phyloP scores from a whole-genome alignment of 108 stramenopile genomes.

The Cyclotella kingstonii region DNA sequence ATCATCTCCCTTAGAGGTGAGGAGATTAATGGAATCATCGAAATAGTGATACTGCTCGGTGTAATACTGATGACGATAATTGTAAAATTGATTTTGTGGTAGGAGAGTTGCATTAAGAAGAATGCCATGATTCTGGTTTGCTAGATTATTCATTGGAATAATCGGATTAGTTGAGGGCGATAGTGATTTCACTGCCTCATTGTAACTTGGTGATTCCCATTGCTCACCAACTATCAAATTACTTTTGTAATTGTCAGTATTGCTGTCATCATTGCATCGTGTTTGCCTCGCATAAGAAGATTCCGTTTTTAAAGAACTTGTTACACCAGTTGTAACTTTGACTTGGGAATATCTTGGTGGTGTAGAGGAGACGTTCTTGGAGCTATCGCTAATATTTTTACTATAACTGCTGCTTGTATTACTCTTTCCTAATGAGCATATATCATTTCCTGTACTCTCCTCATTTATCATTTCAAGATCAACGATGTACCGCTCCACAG shows the following conservation, averaged over 20 bases:
- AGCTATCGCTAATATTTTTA: background rate
- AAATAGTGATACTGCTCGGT: slow-evolving; percentile 35
- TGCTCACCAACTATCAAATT: no score
- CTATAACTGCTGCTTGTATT: background rate
- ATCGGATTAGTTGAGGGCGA: no score
- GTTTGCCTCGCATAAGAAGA: background rate
- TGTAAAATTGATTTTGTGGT: slow-evolving; percentile 11
- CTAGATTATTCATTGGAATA: background rate
- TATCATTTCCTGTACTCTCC: slow-evolving; percentile 11
- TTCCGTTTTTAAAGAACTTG: background rate
- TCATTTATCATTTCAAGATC: slow-evolving; percentile 38
- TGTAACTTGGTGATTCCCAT: no score
- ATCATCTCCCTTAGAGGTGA: slow-evolving; percentile 2
- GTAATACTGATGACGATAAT: slow-evolving; percentile 40
- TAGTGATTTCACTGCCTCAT: no score
- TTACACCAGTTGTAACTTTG: no score
- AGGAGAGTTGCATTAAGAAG: background rate
- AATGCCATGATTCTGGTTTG: background rate
- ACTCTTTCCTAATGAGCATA: background rate
- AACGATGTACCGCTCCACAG: slow-evolving; percentile 19
- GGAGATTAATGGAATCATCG: slow-evolving; percentile 15
- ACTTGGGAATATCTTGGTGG: no score
- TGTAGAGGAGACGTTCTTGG: no score
- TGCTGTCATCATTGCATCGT: background rate
- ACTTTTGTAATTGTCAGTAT: background rate